Percentiles rank a stretch among this genome's conserved stretches.
phyloP scores from a whole-genome alignment of 768 basidiomycete genomes.

The Xerocomellus dryophilus region DNA sequence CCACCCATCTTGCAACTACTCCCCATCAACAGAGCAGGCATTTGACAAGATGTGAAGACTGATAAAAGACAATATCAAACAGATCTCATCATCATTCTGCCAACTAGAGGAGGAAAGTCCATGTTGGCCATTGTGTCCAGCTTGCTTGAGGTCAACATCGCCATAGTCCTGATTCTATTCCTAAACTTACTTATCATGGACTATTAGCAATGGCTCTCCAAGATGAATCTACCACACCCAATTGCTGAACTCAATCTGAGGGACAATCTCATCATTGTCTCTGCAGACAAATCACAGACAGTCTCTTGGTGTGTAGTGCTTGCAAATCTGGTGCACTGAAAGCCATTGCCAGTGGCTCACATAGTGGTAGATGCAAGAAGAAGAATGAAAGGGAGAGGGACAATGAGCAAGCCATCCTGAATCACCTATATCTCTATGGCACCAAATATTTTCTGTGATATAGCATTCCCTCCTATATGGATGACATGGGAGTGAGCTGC shows the following conservation, averaged over 20 bases:
- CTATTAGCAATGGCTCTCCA: background rate
- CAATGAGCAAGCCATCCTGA: background rate
- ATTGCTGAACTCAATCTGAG: background rate
- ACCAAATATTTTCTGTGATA: conserved; percentile 4
- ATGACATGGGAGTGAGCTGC: background rate
- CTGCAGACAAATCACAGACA: conserved; percentile 5
- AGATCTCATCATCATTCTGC: background rate
- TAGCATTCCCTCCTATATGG: background rate
- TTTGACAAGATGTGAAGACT: background rate
- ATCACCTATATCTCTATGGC: conserved; percentile 1
- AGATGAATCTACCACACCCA: background rate
- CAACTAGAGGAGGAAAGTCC: background rate
- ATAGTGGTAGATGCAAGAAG: conserved; percentile 17
- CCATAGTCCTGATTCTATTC: background rate
- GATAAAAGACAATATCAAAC: background rate
- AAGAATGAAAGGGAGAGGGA: background rate
- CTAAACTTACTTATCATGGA: background rate
- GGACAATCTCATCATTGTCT: conserved; percentile 5
- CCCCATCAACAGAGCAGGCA: background rate
- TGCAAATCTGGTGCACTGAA: background rate
- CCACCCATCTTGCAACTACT: too few relatives aligned
- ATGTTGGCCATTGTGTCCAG: background rate
- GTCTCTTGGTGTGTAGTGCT: conserved; percentile 9
- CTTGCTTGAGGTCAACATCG: background rate
- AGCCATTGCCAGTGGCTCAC: conserved; percentile 1